These are phyloP conservation scores for Leersia perrieri DNA, from an alignment of 176 grass and related monocot species.

Conservation along the genomic window DNA sequence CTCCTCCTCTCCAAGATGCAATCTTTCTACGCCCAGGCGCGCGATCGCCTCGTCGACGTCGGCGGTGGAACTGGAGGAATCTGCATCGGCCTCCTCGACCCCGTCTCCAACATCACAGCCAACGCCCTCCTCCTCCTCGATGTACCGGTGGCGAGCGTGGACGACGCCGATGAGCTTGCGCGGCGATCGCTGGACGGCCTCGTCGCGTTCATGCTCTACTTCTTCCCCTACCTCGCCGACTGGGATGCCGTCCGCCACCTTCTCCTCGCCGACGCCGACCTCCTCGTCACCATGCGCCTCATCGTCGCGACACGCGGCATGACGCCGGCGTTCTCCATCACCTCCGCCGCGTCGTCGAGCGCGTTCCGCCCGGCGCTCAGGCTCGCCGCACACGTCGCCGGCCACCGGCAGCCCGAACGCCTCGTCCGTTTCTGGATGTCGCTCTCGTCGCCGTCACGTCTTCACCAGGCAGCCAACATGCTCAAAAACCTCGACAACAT, in stretches of 20 bases:
- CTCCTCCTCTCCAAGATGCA: too few species aligned
- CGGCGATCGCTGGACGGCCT: neutral
- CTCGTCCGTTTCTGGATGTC: neutral
- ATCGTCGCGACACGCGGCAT: neutral
- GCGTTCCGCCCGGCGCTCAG: neutral
- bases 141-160: neutral
- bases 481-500: neutral
- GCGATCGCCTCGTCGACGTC: too few species aligned
- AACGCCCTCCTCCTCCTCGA: neutral
- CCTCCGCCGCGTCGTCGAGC: neutral
- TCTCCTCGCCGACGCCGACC: neutral
- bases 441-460: neutral
- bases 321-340: too few species aligned
- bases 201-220: neutral
- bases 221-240: neutral
- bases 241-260: conserved; percentile 1
- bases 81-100: conserved; percentile 28
- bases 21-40: too few species aligned
- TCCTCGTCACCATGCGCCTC: neutral
- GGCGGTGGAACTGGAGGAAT: neutral
- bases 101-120: conserved; percentile 1
- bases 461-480: neutral
- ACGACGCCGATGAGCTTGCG: neutral
- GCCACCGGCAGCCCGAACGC: neutral
- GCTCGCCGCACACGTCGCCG: neutral